phyloP scores from a whole-genome alignment of 2,329 filamentous ascomycete genomes.

The Talaromyces sp. region DNA sequence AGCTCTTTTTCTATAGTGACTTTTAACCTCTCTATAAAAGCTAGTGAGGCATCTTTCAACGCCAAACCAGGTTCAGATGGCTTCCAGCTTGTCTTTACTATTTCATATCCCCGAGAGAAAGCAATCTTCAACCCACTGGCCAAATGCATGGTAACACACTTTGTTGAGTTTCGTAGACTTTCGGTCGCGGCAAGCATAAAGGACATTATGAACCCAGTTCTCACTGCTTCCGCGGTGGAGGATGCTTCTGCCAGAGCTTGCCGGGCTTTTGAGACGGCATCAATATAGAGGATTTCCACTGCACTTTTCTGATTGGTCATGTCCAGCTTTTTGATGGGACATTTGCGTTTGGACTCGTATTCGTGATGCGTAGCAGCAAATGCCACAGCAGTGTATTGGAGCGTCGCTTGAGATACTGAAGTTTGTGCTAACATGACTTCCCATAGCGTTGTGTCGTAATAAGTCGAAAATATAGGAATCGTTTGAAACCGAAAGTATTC shows the following conservation, averaged over 20 bases:
- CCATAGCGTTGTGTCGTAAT: constrained; percentile 15
- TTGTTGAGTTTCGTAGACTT: neutral
- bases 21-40: neutral
- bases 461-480: constrained; percentile 8
- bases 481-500: constrained; percentile 4
- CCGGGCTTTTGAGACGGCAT: constrained; percentile 11
- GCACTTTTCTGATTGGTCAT: neutral
- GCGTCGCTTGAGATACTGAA: constrained; percentile 5
- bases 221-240: neutral
- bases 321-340: neutral
- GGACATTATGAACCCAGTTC: neutral
- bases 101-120: neutral
- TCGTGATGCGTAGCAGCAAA: neutral
- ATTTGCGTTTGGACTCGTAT: neutral
- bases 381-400: neutral
- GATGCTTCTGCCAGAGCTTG: neutral
- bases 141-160: neutral
- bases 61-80: neutral
- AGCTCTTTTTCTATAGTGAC: neutral
- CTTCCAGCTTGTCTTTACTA: neutral
- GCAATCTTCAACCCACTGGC: neutral
- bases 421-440: constrained; percentile 12
- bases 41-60: neutral
- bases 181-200: neutral
- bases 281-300: constrained; percentile 6